Evolutionary conservation across 179 eudicot genomes (phyloP), one percentile per base, ranked within the genome.

Genomic region (Silene coronaria): DNA sequence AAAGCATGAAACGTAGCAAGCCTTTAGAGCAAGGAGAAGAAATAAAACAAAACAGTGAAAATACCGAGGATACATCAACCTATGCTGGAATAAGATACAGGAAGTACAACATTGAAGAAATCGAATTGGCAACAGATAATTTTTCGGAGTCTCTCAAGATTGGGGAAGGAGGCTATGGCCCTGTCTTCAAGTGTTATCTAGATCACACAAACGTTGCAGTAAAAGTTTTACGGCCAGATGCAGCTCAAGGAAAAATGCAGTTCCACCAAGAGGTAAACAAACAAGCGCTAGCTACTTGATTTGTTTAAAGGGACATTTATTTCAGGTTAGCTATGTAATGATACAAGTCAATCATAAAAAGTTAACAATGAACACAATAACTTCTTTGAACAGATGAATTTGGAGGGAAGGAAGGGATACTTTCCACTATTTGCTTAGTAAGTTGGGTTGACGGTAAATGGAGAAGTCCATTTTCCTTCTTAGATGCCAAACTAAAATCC

Each of bases 101-200:
- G 60, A 85, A 48, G 60, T 85, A 83, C 80, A 71, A 67, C 69
- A 85, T 85, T 60, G 80, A 81, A 67, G 88, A 85, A 72, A 85
- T 85, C 48, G 88, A 85, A 81, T 71, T 38, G 19, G 86, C 88
- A 5, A 85, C 88, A 23, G 76, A 85, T 28, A 4, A 10, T 36
- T 85, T 85, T 69, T 63, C 82, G 58, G 73, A 68, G 71, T 60
- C 84, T 46, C 77, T 81, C n/a, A 85, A 83, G 83, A 76, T 85
- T 26, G 88, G 88, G 71, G 88, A 85, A 83, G 88, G 88, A 34
- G 88, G 88, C n/a, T 85, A 85, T 72, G 88, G 88, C 28, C 88
- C 88, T 5, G 88, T 85, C 53, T 85, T 80, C 74, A 79, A 81
- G 80, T 85, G 88, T 73, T 30, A 83, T 66, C 86, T 85, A 74